These are phyloP conservation scores for Kwoniella sp. DNA, from an alignment of 768 basidiomycete genomes.

Conservation along the genomic window DNA sequence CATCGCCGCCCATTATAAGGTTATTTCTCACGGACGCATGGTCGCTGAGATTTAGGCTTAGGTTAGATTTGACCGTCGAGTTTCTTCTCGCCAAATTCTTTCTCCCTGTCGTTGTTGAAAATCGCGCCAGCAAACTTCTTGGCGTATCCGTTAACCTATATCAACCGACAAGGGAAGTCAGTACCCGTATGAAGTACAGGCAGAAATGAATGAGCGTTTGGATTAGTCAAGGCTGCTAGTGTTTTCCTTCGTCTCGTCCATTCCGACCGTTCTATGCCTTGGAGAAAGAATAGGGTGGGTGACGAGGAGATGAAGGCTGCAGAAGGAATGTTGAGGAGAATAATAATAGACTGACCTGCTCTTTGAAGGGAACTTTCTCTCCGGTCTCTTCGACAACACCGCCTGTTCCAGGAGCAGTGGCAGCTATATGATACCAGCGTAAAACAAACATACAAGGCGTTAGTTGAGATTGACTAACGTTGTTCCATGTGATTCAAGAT, in stretches of 20 bases:
- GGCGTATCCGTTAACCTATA: constrained; percentile 47
- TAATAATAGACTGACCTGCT: constrained; percentile 38
- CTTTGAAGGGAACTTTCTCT: constrained; percentile 46
- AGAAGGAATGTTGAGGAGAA: background rate
- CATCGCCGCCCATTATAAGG: too few relatives aligned
- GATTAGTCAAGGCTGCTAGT: too few relatives aligned
- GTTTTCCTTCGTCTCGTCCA: too few relatives aligned
- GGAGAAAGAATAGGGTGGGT: too few relatives aligned
- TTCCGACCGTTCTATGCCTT: too few relatives aligned
- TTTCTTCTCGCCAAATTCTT: constrained; percentile 43
- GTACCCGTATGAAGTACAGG: too few relatives aligned
- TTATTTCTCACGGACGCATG: too few relatives aligned
- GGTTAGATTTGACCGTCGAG: constrained; percentile 32
- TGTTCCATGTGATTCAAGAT: too few relatives aligned
- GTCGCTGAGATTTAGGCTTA: too few relatives aligned
- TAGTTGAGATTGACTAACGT: too few relatives aligned
- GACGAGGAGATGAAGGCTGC: background rate
- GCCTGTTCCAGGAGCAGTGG: constrained; percentile 44
- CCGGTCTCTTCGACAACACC: constrained; percentile 23
- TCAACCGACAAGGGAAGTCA: background rate
- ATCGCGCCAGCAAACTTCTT: constrained; percentile 48
- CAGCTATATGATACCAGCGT: too few relatives aligned
- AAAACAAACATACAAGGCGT: background rate
- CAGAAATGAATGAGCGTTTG: too few relatives aligned
- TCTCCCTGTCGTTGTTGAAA: constrained; percentile 42